A percentile compares a stretch with the other conserved stretches of the same genome.
Conservation (phyloP, 2,329 filamentous ascomycete species). For the Colletotrichum sp. region DNA sequence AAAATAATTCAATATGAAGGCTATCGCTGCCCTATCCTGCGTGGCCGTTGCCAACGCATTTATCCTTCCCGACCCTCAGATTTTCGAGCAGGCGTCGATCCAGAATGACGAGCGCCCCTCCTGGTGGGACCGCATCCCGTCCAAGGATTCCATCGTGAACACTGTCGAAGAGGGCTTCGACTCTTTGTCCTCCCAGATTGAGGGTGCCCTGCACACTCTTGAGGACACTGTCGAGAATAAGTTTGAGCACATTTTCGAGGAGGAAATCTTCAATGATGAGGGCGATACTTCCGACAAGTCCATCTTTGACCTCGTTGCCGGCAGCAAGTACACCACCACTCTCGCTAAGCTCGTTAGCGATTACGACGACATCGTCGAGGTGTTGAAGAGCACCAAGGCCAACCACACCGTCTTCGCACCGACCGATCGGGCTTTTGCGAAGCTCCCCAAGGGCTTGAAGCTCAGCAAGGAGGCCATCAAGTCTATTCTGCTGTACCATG, state of each 20-base stretch:
- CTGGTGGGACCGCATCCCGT: slow-evolving; percentile 34
- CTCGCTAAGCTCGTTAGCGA: slow-evolving; percentile 78
- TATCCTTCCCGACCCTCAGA: slow-evolving; percentile 55
- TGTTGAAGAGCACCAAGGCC: slow-evolving; percentile 74
- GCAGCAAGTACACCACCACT: slow-evolving; percentile 77
- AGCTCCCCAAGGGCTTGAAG: slow-evolving; percentile 60
- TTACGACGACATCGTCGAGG: slow-evolving; percentile 71
- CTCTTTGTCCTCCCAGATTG: slow-evolving; percentile 24
- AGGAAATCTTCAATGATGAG: slow-evolving; percentile 11
- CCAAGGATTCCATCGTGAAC: slow-evolving; percentile 37
- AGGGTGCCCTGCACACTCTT: slow-evolving; percentile 36
- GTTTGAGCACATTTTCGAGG: slow-evolving; percentile 22
- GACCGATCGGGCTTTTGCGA: slow-evolving; percentile 75
- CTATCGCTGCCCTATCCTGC: slow-evolving; percentile 51
- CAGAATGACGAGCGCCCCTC: slow-evolving; percentile 31
- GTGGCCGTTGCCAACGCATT: slow-evolving; percentile 54
- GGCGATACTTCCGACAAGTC: slow-evolving; percentile 66
- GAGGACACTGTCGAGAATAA: slow-evolving; percentile 30
- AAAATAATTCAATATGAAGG: slow-evolving; percentile 43
- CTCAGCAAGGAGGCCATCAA: slow-evolving; percentile 74
- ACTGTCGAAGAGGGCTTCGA: slow-evolving; percentile 34
- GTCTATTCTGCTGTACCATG: slow-evolving; percentile 75
- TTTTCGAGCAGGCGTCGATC: slow-evolving; percentile 45
- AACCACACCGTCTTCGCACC: slow-evolving; percentile 87
- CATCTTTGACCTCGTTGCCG: slow-evolving; percentile 80